A percentile compares a stretch with the other conserved stretches of the same genome.
Evolutionary conservation across 176 grass and related monocot species (phyloP).

Genomic region (Oryza meridionalis): DNA sequence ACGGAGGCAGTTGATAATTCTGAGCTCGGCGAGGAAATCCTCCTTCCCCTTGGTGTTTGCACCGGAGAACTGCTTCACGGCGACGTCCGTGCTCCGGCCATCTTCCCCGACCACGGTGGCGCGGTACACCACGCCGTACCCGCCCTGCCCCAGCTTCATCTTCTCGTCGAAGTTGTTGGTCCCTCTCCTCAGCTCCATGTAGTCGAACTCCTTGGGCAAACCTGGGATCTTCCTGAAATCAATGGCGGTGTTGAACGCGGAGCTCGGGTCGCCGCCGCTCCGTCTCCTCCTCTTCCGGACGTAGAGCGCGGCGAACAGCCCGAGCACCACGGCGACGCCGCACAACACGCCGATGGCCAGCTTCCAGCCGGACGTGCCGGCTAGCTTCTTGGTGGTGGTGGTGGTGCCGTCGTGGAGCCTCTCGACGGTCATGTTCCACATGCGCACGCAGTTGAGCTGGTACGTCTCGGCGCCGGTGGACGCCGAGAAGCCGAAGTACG

Average conservation of each 20-base stretch:
- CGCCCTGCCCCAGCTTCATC: conserved; percentile 86
- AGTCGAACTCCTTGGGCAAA: conserved; percentile 79
- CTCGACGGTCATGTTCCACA: conserved; percentile 84
- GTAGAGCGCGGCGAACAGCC: conserved; percentile 50
- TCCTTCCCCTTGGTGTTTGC: conserved; percentile 83
- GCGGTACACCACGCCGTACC: conserved; percentile 86
- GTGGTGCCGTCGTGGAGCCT: neutral
- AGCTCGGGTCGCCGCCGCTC: conserved; percentile 44
- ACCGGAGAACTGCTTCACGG: conserved; percentile 86
- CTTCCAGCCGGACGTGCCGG: conserved; percentile 39
- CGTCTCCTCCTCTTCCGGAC: conserved; percentile 42
- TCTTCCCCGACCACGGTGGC: conserved; percentile 57
- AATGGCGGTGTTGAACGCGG: conserved; percentile 38
- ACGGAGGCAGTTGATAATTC: conserved; percentile 88
- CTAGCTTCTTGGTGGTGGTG: neutral
- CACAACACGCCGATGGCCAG: conserved; percentile 50
- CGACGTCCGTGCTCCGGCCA: conserved; percentile 58
- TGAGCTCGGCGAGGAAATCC: conserved; percentile 90
- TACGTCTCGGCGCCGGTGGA: conserved; percentile 58
- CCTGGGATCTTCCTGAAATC: conserved; percentile 70
- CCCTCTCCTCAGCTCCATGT: conserved; percentile 70
- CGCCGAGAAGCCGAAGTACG: conserved; percentile 87
- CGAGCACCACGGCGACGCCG: conserved; percentile 32
- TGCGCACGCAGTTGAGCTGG: conserved; percentile 82
- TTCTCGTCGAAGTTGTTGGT: conserved; percentile 84